Percentiles rank a stretch among this genome's conserved stretches.
These are phyloP conservation scores for Neurospora sublineolata DNA, from an alignment of 495 filamentous ascomycete species.

Conservation along the genomic window DNA sequence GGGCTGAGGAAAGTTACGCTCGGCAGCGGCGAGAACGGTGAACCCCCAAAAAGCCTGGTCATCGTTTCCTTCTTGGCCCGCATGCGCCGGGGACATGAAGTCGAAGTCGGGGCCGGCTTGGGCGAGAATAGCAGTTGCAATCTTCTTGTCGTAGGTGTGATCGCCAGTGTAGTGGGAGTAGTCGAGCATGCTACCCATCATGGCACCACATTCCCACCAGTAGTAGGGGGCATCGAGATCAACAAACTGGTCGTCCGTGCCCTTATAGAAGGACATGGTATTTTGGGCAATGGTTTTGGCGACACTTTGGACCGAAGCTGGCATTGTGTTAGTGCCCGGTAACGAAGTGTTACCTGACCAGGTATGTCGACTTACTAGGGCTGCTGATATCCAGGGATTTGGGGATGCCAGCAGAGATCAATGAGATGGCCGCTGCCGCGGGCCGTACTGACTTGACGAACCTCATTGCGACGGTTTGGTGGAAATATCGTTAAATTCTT, in stretches of 20 bases:
- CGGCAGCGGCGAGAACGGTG: conserved; percentile 59
- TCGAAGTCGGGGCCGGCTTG: conserved; percentile 49
- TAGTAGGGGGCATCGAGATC: conserved; percentile 62
- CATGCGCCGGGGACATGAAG: conserved; percentile 42
- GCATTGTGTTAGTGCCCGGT: conserved; percentile 5
- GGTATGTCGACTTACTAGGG: conserved; percentile 20
- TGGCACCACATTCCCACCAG: conserved; percentile 72
- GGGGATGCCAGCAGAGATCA: conserved; percentile 22
- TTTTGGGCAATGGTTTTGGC: conserved; percentile 37
- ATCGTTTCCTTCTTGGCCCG: conserved; percentile 49
- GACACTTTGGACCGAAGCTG: conserved; percentile 39
- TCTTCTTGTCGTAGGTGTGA: conserved; percentile 55
- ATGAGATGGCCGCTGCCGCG: conserved; percentile 17
- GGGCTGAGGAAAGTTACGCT: conserved; percentile 59
- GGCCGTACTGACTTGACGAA: conserved; percentile 22
- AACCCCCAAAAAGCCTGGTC: conserved; percentile 78
- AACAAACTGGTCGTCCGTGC: conserved; percentile 47
- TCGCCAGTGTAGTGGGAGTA: conserved; percentile 82
- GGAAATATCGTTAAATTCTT: not conserved
- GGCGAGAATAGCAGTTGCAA: conserved; percentile 52
- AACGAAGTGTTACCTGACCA: not conserved
- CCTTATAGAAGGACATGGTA: conserved; percentile 55
- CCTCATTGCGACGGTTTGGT: conserved; percentile 9
- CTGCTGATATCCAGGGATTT: conserved; percentile 34
- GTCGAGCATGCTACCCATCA: conserved; percentile 64